A percentile compares a stretch with the other conserved stretches of the same genome.
These are phyloP conservation scores for Erythrophleum fordii DNA, from an alignment of 306 rosid species.

Conservation along the genomic window DNA sequence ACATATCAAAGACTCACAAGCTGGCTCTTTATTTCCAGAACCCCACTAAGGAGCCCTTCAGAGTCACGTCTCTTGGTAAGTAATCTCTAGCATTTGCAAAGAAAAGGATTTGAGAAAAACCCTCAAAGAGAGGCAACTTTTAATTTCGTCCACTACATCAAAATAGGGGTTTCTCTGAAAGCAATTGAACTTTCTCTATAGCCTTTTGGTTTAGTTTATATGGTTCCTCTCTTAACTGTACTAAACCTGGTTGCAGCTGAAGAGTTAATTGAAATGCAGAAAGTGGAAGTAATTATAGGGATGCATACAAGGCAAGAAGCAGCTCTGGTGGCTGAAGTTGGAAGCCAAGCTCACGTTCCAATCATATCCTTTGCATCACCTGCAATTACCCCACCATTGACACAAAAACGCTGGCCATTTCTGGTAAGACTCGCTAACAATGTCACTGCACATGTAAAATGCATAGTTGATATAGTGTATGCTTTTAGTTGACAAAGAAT, in stretches of 20 bases:
- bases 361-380: conserved; percentile 63
- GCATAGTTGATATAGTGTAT: conserved; percentile 57
- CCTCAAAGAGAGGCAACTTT: too few relatives aligned
- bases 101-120: too few relatives aligned
- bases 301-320: conserved; percentile 63
- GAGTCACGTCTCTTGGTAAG: conserved; percentile 45
- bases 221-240: not conserved
- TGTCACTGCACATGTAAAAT: conserved; percentile 41
- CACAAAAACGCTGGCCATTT: conserved; percentile 54
- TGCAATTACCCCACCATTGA: conserved; percentile 46
- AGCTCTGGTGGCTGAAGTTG: conserved; percentile 55
- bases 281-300: conserved; percentile 56
- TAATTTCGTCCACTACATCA: too few relatives aligned
- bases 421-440: conserved; percentile 48
- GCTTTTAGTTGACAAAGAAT: conserved; percentile 55
- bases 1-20: conserved; percentile 33
- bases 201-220: too few relatives aligned
- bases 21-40: conserved; percentile 39
- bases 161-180: too few relatives aligned
- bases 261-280: conserved; percentile 45
- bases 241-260: conserved; percentile 44
- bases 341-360: conserved; percentile 50
- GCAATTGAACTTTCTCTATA: too few relatives aligned
- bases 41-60: conserved; percentile 29
- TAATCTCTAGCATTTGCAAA: not conserved